A percentile compares a stretch with the other conserved stretches of the same genome.
These are phyloP conservation scores for Mycoemilia scoparia DNA, from an alignment of 192 early-diverging fungal genomes.

Conservation along the genomic window DNA sequence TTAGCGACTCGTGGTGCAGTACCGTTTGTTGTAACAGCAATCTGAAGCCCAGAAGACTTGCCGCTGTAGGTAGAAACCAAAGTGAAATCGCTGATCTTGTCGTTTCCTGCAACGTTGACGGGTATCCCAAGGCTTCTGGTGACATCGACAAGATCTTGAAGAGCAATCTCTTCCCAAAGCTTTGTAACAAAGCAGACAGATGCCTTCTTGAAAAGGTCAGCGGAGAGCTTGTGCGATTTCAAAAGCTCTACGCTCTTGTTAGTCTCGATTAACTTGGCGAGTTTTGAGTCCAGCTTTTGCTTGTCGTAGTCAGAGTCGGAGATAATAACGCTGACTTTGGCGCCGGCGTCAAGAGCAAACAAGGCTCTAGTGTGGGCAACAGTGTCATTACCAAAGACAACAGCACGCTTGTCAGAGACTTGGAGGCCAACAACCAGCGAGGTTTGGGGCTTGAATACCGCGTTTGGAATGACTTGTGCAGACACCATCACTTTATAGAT, in stretches of 20 bases:
- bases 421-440: conserved; percentile 25
- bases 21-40: conserved; percentile 64
- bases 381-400: conserved; percentile 49
- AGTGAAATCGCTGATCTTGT: conserved; percentile 61
- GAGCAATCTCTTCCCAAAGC: conserved; percentile 14
- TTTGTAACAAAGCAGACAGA: no score
- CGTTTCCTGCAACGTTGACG: conserved; percentile 58
- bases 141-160: conserved; percentile 10
- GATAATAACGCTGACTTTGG: conserved; percentile 38
- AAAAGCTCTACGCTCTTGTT: no score
- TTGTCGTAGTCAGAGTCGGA: conserved; percentile 16
- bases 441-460: no score
- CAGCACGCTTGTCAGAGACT: conserved; percentile 14
- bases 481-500: no score
- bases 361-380: conserved; percentile 47
- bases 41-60: conserved; percentile 39
- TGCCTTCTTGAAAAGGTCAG: no score
- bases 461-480: no score
- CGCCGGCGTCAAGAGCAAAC: conserved; percentile 49
- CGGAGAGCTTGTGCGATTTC: no score
- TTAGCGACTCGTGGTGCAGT: conserved; percentile 47
- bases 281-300: no score
- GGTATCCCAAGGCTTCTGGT: conserved; percentile 39
- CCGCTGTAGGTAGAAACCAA: conserved; percentile 58
- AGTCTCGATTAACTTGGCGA: no score